Conservation (phyloP, 176 grass and related monocot genomes). For the Bromus sterilis region DNA sequence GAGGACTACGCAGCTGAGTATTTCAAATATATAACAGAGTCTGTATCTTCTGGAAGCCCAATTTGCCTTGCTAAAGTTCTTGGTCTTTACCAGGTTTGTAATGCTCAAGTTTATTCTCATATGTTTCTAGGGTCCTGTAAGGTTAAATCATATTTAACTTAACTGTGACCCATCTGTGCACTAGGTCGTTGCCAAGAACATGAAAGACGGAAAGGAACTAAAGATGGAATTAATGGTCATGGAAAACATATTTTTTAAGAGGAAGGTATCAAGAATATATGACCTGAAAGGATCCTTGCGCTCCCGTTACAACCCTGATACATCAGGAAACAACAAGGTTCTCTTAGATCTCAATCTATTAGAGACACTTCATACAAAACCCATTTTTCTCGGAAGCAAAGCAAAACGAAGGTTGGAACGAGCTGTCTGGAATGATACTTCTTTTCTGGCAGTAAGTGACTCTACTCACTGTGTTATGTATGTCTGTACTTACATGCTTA, state of each 20-base stretch:
- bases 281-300: conserved; percentile 93
- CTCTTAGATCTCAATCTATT: conserved; percentile 95
- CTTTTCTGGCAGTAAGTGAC: conserved; percentile 81
- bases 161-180: neutral
- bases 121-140: neutral
- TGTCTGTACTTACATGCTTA: neutral
- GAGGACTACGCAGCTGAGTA: conserved; percentile 75
- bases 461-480: neutral
- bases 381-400: conserved; percentile 92
- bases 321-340: conserved; percentile 81
- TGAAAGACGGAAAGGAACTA: conserved; percentile 78
- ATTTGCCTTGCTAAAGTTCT: conserved; percentile 89
- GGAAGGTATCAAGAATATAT: conserved; percentile 86
- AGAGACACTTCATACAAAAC: conserved; percentile 87
- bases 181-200: conserved; percentile 70
- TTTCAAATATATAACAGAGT: conserved; percentile 80
- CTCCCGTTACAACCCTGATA: conserved; percentile 88
- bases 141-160: neutral
- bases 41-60: conserved; percentile 62
- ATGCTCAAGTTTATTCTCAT: conserved; percentile 10
- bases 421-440: conserved; percentile 92
- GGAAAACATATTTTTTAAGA: conserved; percentile 93
- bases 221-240: conserved; percentile 97
- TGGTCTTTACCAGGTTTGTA: conserved; percentile 90
- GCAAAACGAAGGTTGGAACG: conserved; percentile 79